Percentiles rank a stretch among this genome's conserved stretches.
These are phyloP conservation scores for Erysimum cheiranthoides DNA, from an alignment of 345 rosid genomes.

Conservation along the genomic window DNA sequence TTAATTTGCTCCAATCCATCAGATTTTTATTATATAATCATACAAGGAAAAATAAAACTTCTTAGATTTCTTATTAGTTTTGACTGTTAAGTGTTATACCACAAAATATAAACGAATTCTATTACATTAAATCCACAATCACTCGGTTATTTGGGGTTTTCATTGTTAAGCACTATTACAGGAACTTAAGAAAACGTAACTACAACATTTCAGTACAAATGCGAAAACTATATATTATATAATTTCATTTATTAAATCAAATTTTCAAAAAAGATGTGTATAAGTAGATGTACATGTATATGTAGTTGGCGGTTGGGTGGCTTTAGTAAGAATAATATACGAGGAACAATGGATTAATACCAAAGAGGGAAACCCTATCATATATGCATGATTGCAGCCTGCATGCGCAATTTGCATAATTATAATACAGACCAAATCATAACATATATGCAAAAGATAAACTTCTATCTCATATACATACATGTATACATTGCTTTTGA, in stretches of 20 bases:
- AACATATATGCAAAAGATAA: constrained; percentile 31
- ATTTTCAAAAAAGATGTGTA: constrained; percentile 3
- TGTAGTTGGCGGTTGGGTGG: constrained; percentile 41
- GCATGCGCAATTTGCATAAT: constrained; percentile 48
- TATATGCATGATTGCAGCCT: constrained; percentile 45
- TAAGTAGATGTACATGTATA: constrained; percentile 20
- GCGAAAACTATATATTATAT: neutral
- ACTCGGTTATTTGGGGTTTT: neutral
- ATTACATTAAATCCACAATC: neutral
- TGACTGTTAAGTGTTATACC: neutral
- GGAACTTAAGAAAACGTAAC: neutral
- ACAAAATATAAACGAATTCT: neutral
- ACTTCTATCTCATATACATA: constrained; percentile 6
- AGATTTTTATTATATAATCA: neutral
- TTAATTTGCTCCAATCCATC: neutral
- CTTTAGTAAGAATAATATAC: constrained; percentile 29
- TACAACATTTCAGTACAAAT: neutral
- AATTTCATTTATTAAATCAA: neutral
- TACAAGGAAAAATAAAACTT: no score
- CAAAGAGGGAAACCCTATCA: constrained; percentile 45
- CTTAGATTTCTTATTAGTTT: neutral
- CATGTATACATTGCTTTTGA: constrained; percentile 22
- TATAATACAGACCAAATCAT: constrained; percentile 37
- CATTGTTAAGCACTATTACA: neutral
- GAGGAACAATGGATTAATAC: constrained; percentile 19